A percentile compares a stretch with the other conserved stretches of the same genome.
Evolutionary conservation across 192 early-diverging fungal genomes (phyloP).

Genomic region (Backusella australiensis): DNA sequence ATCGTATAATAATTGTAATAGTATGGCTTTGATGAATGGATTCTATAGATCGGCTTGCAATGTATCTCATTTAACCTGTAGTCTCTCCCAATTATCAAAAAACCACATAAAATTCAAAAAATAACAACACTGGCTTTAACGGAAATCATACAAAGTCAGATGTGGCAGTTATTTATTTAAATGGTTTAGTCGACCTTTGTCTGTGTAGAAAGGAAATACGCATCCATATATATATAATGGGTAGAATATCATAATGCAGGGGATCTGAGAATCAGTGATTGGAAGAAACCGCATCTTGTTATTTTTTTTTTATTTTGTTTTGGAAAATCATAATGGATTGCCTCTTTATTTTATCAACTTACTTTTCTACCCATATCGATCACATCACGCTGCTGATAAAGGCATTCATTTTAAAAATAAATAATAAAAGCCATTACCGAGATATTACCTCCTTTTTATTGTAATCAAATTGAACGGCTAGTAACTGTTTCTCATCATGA

Average conservation of each 20-base stretch:
- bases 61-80: neutral
- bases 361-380: neutral
- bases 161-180: neutral
- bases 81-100: neutral
- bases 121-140: neutral
- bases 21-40: neutral
- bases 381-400: neutral
- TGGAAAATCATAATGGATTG: neutral
- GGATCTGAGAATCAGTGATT: neutral
- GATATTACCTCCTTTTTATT: neutral
- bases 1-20: neutral
- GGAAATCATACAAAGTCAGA: neutral
- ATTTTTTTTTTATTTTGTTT: neutral
- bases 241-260: constrained; percentile 3
- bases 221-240: neutral
- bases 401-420: neutral
- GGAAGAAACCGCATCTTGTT: neutral
- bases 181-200: neutral
- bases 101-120: neutral
- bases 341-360: neutral
- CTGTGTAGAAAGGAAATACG: neutral
- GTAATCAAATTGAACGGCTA: neutral
- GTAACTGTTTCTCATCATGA: neutral
- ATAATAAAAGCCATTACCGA: neutral
- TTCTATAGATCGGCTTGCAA: neutral